Evolutionary conservation across 2,329 filamentous ascomycete genomes (phyloP).

Genomic region (Fusarium nodosum): DNA sequence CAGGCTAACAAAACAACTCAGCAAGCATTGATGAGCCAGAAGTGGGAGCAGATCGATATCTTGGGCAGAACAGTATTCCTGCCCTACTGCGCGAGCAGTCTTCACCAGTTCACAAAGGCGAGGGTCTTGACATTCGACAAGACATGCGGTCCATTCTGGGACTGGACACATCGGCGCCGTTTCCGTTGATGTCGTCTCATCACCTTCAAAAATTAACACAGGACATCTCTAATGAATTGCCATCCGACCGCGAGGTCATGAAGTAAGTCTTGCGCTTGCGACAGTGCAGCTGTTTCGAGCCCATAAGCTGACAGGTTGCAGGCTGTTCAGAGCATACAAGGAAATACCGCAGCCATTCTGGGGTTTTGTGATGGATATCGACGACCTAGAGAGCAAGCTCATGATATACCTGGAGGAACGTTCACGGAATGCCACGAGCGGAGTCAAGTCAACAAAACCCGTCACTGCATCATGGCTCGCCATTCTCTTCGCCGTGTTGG

Average conservation of each 20-base stretch:
- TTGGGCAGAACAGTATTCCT: slow-evolving; percentile 77
- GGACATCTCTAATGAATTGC: slow-evolving; percentile 72
- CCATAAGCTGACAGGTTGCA: slow-evolving; percentile 49
- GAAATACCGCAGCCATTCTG: slow-evolving; percentile 77
- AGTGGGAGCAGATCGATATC: slow-evolving; percentile 69
- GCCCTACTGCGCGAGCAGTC: slow-evolving; percentile 74
- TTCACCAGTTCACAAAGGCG: slow-evolving; percentile 64
- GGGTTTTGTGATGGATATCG: slow-evolving; percentile 76
- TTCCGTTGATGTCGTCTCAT: slow-evolving; percentile 74
- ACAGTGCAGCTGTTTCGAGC: not conserved
- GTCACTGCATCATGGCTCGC: slow-evolving; percentile 76
- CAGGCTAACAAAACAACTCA: slow-evolving; percentile 47
- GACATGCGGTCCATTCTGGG: slow-evolving; percentile 77
- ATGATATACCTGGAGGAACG: slow-evolving; percentile 76
- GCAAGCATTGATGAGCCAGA: slow-evolving; percentile 67
- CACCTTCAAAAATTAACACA: slow-evolving; percentile 71
- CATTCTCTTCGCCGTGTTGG: slow-evolving; percentile 74
- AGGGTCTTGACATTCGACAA: slow-evolving; percentile 70
- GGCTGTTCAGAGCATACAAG: slow-evolving; percentile 75
- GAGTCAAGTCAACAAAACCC: slow-evolving; percentile 61
- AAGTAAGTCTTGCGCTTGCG: slow-evolving; percentile 63
- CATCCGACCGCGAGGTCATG: slow-evolving; percentile 75
- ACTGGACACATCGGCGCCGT: slow-evolving; percentile 74
- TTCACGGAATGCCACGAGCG: slow-evolving; percentile 66
- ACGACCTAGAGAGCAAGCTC: slow-evolving; percentile 73